Evolutionary conservation across 225 moss, liverwort and hornwort species (phyloP).

Genomic region (Thuidium tamariscinum): DNA sequence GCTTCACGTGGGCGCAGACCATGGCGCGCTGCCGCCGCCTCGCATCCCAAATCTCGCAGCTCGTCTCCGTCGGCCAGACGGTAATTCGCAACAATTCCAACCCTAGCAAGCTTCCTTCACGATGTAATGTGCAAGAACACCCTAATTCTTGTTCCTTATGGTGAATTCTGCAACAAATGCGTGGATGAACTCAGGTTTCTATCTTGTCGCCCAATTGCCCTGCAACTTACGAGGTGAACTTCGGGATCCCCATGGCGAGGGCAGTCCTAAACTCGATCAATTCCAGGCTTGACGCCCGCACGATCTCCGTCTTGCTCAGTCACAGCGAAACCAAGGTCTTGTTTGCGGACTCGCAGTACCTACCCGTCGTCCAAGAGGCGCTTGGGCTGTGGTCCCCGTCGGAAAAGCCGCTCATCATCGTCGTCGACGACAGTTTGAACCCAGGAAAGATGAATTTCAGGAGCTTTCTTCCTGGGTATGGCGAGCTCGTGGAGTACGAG

Average conservation of each 20-base stretch:
- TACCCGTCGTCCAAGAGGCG: conserved; percentile 37
- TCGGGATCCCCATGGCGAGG: conserved; percentile 35
- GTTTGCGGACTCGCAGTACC: conserved; percentile 48
- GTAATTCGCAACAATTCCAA: not conserved
- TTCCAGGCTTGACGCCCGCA: conserved; percentile 33
- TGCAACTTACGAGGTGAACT: conserved; percentile 32
- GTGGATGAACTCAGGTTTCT: conserved; percentile 19
- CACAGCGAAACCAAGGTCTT: conserved; percentile 53
- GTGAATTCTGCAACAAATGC: not conserved
- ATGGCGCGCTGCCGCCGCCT: conserved; percentile 52
- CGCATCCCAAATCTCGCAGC: conserved; percentile 33
- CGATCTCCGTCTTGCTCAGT: conserved; percentile 24
- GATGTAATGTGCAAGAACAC: not conserved
- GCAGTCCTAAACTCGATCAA: conserved; percentile 43
- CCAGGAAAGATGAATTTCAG: conserved; percentile 14
- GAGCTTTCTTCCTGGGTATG: conserved; percentile 17
- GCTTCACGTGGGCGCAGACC: conserved; percentile 66
- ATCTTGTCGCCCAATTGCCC: conserved; percentile 38
- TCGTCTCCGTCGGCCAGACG: conserved; percentile 24
- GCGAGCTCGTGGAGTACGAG: conserved; percentile 58
- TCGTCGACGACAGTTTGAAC: conserved; percentile 43
- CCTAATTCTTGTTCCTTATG: not conserved
- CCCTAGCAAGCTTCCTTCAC: not conserved
- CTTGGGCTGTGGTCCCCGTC: conserved; percentile 17
- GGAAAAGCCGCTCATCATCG: conserved; percentile 22